Base-by-base conservation (phyloP, 768 basidiomycete genomes). In the Leccinum subtestaceum region DNA sequence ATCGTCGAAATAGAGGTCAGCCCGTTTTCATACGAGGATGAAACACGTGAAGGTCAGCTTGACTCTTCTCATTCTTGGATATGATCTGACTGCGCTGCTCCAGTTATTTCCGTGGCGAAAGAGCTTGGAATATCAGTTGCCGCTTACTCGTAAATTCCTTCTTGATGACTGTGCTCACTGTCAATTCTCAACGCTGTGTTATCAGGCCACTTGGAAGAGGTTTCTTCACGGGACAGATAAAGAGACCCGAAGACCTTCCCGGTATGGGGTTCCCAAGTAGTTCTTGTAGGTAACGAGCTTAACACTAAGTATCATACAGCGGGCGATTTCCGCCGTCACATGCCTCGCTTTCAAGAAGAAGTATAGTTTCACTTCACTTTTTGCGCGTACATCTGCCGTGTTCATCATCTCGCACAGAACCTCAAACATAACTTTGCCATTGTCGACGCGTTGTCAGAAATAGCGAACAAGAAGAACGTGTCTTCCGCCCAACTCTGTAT, bases 1-100 rank as follows among this genome's bases (percentile, higher is more conserved):
- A 76, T 81, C 15, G 83, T 85, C 8, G 87, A 90, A 68, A 86
- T 89, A 53, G 89, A 90, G 68, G 73, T 86, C 45, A 86, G 84
- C 64, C 79, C 82, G 2, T 87, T 83, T 78, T 76, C 80, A 2
- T 84, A 84, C 53, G 82, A 83, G 59, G 74, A 76, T 23, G 76
- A 83, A 54, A 78, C 82, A 15, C 78, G 77, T 63, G 74, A 78
- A 17, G 78, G 78, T 77, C 38, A 25, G 52, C 7, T 9, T 11
- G 6, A 13, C 25, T 19, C 9, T 46, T 13, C 49, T 21, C 0
- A 12, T 34, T 45, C 27, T 11, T 15, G n/a, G 17, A 25, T 34
- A 29, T 46, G 15, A 21, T n/a, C 23, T 52, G 4, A 55, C 5
- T 38, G 7, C 4, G 1, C 4, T 5, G 23, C 21, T 25, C 47